These are phyloP conservation scores for Phialocephala subalpina DNA, from an alignment of 2,329 filamentous ascomycete species.

Conservation along the genomic window DNA sequence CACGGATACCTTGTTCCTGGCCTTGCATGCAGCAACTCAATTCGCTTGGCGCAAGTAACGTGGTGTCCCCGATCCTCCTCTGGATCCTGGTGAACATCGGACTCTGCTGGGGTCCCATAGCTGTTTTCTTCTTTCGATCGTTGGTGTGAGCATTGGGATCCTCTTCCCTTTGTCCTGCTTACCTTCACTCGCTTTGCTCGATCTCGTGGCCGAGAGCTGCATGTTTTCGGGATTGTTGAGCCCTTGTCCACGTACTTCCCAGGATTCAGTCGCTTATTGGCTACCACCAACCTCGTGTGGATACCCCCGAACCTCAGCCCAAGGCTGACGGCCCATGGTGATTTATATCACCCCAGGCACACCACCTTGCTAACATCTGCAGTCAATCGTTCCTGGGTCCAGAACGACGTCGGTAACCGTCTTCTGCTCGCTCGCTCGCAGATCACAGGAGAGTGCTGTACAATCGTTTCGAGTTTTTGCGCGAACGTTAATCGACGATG, in stretches of 20 bases:
- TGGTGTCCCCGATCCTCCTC: constrained; percentile 13
- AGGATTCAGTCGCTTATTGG: constrained; percentile 25
- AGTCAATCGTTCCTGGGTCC: constrained; percentile 34
- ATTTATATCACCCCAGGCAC: constrained; percentile 34
- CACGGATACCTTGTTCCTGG: constrained; percentile 11
- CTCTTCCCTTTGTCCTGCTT: constrained; percentile 12
- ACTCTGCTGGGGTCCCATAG: constrained; percentile 35
- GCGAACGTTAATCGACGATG: constrained; percentile 26
- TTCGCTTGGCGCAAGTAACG: constrained; percentile 16
- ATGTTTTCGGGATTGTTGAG: constrained; percentile 29
- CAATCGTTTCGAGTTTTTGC: constrained; percentile 33
- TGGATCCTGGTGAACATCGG: constrained; percentile 6
- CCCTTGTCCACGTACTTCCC: constrained; percentile 18
- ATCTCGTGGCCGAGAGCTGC: constrained; percentile 30
- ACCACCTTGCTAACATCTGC: constrained; percentile 25
- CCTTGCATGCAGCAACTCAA: constrained; percentile 1
- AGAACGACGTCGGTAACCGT: constrained; percentile 30
- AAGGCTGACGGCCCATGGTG: constrained; percentile 27
- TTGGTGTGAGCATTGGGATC: constrained; percentile 15
- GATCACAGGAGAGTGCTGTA: constrained; percentile 35
- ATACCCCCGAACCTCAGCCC: constrained; percentile 30
- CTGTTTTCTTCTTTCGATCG: constrained; percentile 38
- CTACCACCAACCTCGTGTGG: constrained; percentile 21
- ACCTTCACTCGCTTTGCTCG: constrained; percentile 18
- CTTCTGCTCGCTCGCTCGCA: constrained; percentile 38